A percentile compares a stretch with the other conserved stretches of the same genome.
Conservation (phyloP, 2,329 filamentous ascomycete species). For the Teratosphaeria viscida region DNA sequence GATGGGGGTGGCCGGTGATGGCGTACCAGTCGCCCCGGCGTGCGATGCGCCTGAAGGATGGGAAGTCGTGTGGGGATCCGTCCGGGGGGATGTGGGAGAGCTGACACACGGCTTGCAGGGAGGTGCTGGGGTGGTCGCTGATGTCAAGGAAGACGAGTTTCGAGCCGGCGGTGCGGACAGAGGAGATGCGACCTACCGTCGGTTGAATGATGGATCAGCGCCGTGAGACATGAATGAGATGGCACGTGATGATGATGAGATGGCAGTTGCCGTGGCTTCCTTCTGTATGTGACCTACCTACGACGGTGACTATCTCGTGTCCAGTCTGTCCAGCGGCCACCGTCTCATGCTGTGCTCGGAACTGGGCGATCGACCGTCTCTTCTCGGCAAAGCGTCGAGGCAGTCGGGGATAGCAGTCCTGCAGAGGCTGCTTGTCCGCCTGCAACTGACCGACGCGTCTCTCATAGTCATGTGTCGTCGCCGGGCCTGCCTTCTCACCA, state of each 20-base stretch:
- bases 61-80: conserved; percentile 38
- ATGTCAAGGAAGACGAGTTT: conserved; percentile 81
- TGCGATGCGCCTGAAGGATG: conserved; percentile 53
- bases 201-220: not conserved
- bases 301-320: not conserved
- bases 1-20: conserved; percentile 58
- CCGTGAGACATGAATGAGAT: not conserved
- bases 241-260: not conserved
- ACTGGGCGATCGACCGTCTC: conserved; percentile 7
- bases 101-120: conserved; percentile 68
- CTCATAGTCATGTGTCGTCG: conserved; percentile 30
- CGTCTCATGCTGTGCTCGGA: conserved; percentile 21
- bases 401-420: conserved; percentile 46
- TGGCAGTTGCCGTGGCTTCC: not conserved
- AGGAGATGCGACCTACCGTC: conserved; percentile 58
- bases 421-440: conserved; percentile 15
- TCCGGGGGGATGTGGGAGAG: conserved; percentile 25
- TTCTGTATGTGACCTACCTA: conserved; percentile 1
- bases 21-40: conserved; percentile 70
- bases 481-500: conserved; percentile 4
- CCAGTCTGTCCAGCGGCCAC: conserved; percentile 14
- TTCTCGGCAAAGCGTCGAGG: conserved; percentile 10
- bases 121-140: conserved; percentile 45
- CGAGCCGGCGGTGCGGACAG: conserved; percentile 59
- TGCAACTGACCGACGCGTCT: conserved; percentile 46